Conservation (phyloP, 768 basidiomycete species). For the Asterophora lycoperdoides region DNA sequence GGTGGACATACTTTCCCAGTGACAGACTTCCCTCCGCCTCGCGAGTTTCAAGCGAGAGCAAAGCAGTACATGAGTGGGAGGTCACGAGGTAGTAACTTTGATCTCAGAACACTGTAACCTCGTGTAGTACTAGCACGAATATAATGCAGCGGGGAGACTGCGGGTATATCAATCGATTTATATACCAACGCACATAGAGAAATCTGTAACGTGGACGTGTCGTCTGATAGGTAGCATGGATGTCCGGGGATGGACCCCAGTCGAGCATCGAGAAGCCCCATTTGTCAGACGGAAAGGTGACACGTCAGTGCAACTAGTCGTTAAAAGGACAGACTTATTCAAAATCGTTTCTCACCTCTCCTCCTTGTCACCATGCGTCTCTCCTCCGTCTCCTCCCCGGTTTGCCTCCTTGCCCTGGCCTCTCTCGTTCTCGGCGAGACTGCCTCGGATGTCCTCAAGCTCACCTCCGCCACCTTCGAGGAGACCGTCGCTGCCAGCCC, state of each 20-base stretch:
- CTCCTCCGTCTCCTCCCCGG: slow-evolving; percentile 45
- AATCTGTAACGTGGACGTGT: not conserved
- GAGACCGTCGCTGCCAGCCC: slow-evolving; percentile 58
- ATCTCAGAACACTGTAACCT: slow-evolving; percentile 37
- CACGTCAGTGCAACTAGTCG: slow-evolving; percentile 43
- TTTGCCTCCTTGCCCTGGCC: slow-evolving; percentile 48
- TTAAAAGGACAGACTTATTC: slow-evolving; percentile 26
- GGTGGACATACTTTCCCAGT: slow-evolving; percentile 73
- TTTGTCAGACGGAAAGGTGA: slow-evolving; percentile 28
- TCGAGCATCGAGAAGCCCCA: slow-evolving; percentile 4
- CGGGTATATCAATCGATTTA: slow-evolving; percentile 6
- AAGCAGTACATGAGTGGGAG: slow-evolving; percentile 66
- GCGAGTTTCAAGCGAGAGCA: slow-evolving; percentile 46
- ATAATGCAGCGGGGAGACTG: slow-evolving; percentile 5
- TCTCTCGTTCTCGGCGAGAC: slow-evolving; percentile 51
- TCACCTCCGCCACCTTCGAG: slow-evolving; percentile 70
- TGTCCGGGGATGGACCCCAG: slow-evolving; percentile 6
- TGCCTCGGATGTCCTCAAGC: slow-evolving; percentile 77
- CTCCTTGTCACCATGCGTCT: slow-evolving; percentile 57
- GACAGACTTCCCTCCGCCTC: slow-evolving; percentile 75
- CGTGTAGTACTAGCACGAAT: not conserved
- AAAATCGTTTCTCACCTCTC: slow-evolving; percentile 20
- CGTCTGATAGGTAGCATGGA: not conserved
- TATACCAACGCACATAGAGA: not conserved
- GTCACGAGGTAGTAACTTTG: slow-evolving; percentile 67